Evolutionary conservation across 148 eudicot genomes (phyloP), one percentile per base, ranked within the genome.

Genomic region (Rhododendron williamsianum): DNA sequence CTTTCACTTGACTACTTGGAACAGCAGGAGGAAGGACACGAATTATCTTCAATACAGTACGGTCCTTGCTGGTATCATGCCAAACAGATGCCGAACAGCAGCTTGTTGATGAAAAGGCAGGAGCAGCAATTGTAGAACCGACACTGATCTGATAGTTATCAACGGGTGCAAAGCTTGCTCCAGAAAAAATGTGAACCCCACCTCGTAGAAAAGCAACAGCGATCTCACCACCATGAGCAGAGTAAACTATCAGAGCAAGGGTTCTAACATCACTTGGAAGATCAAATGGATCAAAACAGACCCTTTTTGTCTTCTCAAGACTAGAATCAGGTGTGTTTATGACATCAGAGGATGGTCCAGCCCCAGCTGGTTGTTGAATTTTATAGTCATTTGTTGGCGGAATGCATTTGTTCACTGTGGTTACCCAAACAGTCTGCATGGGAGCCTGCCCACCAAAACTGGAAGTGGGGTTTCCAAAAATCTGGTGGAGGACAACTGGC

Each of bases 151-250:
- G 98, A 87, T 97, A 97, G 86, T 89, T 92, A 90, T 97, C 99
- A 83, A 97, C 95, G 56, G 94, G 92, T 69, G 93, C 86, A 90
- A 93, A 95, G 91, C 85, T 88, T 85, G 95, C 90, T 83, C 99
- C 99, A 48, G 98, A 91, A 84, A 95, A 97, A 43, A 97, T 93
- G 85, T 97, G 98, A 76, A 97, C 96, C 51, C 93, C 98, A 2
- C 99, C 99, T 56, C 92, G 92, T 82, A 97, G 91, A 92, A 97
- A 97, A 83, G 99, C 93, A 89, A 95, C 96, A 81, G 99, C 98
- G 84, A 97, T 90, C 91, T 97, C 99, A 87, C 99, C 99, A 72
- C 98, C 98, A 85, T 97, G 98, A 82, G 99, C 99, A 87, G 98
- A 92, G 74, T 95, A 97, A 60, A 95, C 93, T 86, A 97, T 93